A percentile compares a stretch with the other conserved stretches of the same genome.
phyloP scores from a whole-genome alignment of 2,329 filamentous ascomycete genomes.

The Fusarium bactridioides region DNA sequence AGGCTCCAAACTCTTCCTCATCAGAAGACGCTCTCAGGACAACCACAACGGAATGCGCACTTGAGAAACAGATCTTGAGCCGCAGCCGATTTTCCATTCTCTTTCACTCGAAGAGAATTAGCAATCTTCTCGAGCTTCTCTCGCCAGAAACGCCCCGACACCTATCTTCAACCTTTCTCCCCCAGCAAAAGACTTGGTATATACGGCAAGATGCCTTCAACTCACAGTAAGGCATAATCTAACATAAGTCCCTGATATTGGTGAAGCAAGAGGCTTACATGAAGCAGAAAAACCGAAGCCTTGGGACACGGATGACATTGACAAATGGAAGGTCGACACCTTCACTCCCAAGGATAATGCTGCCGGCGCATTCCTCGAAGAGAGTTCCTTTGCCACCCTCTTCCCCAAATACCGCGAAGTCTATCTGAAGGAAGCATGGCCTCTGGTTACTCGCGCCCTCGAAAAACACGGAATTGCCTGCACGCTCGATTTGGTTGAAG shows the following conservation, averaged over 20 bases:
- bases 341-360: constrained; percentile 88
- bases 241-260: background rate
- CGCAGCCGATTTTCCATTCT: too few species aligned
- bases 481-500: constrained; percentile 92
- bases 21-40: background rate
- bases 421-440: constrained; percentile 93
- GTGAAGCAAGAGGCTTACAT: background rate
- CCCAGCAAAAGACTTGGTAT: too few species aligned
- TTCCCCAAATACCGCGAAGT: constrained; percentile 88
- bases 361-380: constrained; percentile 87
- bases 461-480: constrained; percentile 90
- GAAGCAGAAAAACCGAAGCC: constrained; percentile 76
- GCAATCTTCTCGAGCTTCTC: background rate
- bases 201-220: constrained; percentile 97
- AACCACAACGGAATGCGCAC: background rate
- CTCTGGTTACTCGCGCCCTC: constrained; percentile 84
- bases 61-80: background rate
- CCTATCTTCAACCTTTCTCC: too few species aligned
- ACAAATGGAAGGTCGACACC: constrained; percentile 88
- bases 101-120: background rate
- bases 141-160: background rate
- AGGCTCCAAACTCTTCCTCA: background rate
- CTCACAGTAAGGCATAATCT: constrained; percentile 60
- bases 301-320: constrained; percentile 96
- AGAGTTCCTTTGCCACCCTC: too few species aligned